Evolutionary conservation across 306 rosid genomes (phyloP).

Genomic region (Malus sieversii): DNA sequence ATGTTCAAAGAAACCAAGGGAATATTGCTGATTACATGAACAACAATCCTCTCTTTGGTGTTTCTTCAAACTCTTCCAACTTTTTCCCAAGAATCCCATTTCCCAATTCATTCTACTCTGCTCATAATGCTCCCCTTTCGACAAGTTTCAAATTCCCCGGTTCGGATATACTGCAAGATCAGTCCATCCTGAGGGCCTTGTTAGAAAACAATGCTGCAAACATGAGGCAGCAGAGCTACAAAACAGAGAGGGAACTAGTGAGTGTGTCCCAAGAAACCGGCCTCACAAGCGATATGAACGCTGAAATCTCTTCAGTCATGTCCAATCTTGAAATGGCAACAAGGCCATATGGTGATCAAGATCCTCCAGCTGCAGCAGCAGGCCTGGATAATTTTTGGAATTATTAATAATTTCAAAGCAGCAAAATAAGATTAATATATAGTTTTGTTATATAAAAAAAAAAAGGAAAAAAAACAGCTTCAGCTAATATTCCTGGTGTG

Average conservation of each 20-base stretch:
- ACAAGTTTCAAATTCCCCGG: conserved; percentile 23
- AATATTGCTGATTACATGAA: conserved; percentile 36
- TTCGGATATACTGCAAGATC: conserved; percentile 44
- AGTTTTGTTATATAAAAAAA: neutral
- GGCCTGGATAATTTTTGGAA: conserved; percentile 48
- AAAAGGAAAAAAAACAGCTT: neutral
- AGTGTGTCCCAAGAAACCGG: conserved; percentile 57
- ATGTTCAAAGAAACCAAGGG: conserved; percentile 51
- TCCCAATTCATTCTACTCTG: conserved; percentile 26
- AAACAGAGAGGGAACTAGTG: conserved; percentile 48
- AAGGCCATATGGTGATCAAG: conserved; percentile 42
- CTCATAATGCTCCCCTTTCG: conserved; percentile 20
- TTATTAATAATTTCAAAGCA: conserved; percentile 25
- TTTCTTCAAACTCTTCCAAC: conserved; percentile 25
- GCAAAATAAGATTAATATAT: neutral
- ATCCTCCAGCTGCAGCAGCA: conserved; percentile 18
- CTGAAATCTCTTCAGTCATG: conserved; percentile 56
- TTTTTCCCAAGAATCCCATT: conserved; percentile 31
- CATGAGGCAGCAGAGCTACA: conserved; percentile 39
- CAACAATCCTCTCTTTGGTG: conserved; percentile 27
- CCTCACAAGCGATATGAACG: conserved; percentile 44
- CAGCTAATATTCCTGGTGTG: neutral
- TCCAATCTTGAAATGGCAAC: conserved; percentile 47
- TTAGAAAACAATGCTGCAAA: conserved; percentile 46
- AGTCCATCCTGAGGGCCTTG: conserved; percentile 43